Evolutionary conservation across 176 grass and related monocot species (phyloP).

Genomic region (Tillandsia fasciculata): DNA sequence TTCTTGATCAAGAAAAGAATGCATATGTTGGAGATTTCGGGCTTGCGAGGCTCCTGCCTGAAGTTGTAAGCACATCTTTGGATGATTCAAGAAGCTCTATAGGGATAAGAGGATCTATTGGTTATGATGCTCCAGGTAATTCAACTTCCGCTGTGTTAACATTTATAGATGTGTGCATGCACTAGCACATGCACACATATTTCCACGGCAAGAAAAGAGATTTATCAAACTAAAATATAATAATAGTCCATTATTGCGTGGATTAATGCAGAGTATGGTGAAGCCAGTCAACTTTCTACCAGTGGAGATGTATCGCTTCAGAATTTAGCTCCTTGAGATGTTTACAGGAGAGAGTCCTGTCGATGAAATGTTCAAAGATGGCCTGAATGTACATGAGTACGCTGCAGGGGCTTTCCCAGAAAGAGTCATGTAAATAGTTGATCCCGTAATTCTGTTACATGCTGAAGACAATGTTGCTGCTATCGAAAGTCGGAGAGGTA

Average conservation of each 20-base stretch:
- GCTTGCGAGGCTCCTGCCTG: slow-evolving; percentile 24
- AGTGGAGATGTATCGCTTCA: background rate
- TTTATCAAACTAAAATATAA: too few relatives aligned
- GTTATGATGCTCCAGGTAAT: slow-evolving; percentile 42
- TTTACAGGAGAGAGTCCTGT: slow-evolving; percentile 9
- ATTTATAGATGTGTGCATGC: too few relatives aligned
- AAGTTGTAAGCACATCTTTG: slow-evolving; percentile 7
- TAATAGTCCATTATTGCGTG: background rate
- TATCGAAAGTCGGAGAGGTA: background rate
- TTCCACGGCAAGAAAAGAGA: too few relatives aligned
- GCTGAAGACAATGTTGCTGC: background rate
- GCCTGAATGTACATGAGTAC: background rate
- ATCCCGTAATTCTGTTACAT: background rate
- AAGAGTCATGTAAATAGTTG: background rate
- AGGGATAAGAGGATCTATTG: slow-evolving; percentile 30
- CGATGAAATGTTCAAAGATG: slow-evolving; percentile 5
- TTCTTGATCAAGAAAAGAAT: slow-evolving; percentile 31
- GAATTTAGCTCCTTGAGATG: background rate
- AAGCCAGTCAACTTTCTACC: background rate
- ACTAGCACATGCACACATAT: too few relatives aligned
- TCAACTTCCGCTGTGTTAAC: background rate
- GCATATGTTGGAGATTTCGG: slow-evolving; percentile 26
- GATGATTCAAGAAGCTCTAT: slow-evolving; percentile 3
- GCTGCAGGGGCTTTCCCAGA: background rate
- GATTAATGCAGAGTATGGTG: background rate